These are phyloP conservation scores for Metroxylon sagu DNA, from an alignment of 176 grass and related monocot genomes.

Conservation along the genomic window DNA sequence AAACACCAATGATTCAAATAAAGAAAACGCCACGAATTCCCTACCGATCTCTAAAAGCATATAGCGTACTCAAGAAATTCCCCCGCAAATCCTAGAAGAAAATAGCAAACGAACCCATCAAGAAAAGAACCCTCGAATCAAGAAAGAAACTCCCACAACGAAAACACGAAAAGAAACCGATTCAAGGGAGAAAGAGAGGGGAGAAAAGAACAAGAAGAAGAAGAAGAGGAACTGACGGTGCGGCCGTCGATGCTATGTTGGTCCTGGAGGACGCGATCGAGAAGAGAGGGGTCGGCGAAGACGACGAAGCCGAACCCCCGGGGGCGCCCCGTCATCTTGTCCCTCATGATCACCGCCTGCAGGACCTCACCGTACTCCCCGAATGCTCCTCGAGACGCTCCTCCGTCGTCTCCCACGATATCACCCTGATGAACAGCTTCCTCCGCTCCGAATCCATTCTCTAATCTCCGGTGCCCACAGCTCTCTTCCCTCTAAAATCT, in stretches of 20 bases:
- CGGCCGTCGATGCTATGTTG: slow-evolving; percentile 84
- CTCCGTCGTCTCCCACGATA: slow-evolving; percentile 94
- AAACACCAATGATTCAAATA: too few species aligned
- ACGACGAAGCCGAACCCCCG: slow-evolving; percentile 94
- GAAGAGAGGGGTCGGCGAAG: slow-evolving; percentile 61
- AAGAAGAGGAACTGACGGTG: slow-evolving; percentile 32
- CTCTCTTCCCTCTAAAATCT: too few species aligned
- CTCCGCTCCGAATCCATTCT: slow-evolving; percentile 90
- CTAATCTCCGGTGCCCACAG: too few species aligned
- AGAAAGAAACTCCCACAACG: too few species aligned
- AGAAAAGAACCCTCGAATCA: too few species aligned
- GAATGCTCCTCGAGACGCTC: slow-evolving; percentile 83
- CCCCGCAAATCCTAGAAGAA: too few species aligned
- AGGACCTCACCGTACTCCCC: slow-evolving; percentile 66
- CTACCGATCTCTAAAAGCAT: too few species aligned
- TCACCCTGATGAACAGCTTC: slow-evolving; percentile 91
- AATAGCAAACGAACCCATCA: too few species aligned
- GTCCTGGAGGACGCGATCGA: slow-evolving; percentile 76
- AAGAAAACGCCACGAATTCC: too few species aligned
- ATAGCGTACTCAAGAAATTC: too few species aligned
- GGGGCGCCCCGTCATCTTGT: slow-evolving; percentile 82
- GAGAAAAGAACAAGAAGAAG: neutral
- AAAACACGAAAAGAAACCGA: too few species aligned
- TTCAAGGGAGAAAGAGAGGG: too few species aligned
- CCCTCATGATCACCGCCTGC: slow-evolving; percentile 77